Evolutionary conservation across 2,329 filamentous ascomycete species (phyloP).

Genomic region (Penicillium sp.): DNA sequence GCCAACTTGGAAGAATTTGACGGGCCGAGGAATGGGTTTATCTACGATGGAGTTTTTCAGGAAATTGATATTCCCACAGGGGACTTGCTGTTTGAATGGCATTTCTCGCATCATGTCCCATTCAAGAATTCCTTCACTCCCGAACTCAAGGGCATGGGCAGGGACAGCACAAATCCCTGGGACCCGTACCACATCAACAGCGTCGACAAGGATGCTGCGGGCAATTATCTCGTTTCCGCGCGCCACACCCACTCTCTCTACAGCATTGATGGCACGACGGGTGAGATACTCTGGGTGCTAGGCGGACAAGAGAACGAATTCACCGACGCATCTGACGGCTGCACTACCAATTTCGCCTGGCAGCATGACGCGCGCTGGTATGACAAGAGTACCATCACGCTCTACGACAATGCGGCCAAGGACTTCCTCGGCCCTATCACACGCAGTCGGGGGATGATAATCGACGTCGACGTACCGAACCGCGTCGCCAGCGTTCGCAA

Average conservation of each 20-base stretch:
- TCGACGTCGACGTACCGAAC: slow-evolving; percentile 36
- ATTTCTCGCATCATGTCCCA: slow-evolving; percentile 43
- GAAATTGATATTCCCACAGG: slow-evolving; percentile 45
- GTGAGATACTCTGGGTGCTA: slow-evolving; percentile 52
- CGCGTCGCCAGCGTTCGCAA: slow-evolving; percentile 39
- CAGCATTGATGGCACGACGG: slow-evolving; percentile 47
- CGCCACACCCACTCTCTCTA: slow-evolving; percentile 47
- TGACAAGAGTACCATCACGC: slow-evolving; percentile 23
- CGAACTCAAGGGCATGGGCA: slow-evolving; percentile 18
- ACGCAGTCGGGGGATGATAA: slow-evolving; percentile 41
- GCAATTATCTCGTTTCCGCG: slow-evolving; percentile 54
- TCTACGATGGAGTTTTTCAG: slow-evolving; percentile 40
- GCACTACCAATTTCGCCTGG: slow-evolving; percentile 7
- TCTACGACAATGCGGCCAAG: slow-evolving; percentile 38
- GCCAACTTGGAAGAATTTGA: slow-evolving; percentile 37
- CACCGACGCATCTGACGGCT: slow-evolving; percentile 3
- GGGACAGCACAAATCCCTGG: slow-evolving; percentile 31
- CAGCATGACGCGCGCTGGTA: slow-evolving; percentile 18
- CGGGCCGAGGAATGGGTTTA: slow-evolving; percentile 35
- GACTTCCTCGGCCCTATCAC: slow-evolving; percentile 15
- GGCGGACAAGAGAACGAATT: slow-evolving; percentile 24
- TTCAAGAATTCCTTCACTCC: slow-evolving; percentile 20
- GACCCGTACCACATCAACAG: slow-evolving; percentile 58
- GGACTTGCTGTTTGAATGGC: slow-evolving; percentile 46
- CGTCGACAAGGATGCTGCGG: slow-evolving; percentile 48